phyloP scores from a whole-genome alignment of 257 asterid genomes.

The Solanum ossicruentum region DNA sequence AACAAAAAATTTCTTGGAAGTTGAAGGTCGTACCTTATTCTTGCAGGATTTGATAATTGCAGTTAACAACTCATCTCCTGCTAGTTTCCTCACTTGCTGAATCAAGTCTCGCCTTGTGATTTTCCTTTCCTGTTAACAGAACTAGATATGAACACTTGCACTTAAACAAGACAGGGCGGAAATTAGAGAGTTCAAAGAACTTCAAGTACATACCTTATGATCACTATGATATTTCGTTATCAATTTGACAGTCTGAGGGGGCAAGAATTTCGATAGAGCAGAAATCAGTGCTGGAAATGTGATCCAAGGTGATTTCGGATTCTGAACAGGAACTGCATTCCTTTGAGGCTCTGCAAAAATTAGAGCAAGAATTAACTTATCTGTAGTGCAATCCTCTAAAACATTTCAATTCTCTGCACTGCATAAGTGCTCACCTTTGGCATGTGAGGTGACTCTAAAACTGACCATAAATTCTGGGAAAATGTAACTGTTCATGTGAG shows the following conservation, averaged over 20 bases:
- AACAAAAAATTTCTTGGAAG: neutral
- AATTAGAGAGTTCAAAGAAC: neutral
- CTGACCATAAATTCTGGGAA: slow-evolving; percentile 20
- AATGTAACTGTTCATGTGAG: slow-evolving; percentile 11
- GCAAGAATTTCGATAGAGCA: slow-evolving; percentile 12
- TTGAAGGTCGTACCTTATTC: slow-evolving; percentile 5
- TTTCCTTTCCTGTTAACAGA: slow-evolving; percentile 11
- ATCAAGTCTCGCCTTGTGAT: slow-evolving; percentile 17
- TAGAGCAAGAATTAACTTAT: neutral
- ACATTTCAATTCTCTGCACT: neutral
- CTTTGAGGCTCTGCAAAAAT: neutral
- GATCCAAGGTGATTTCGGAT: slow-evolving; percentile 29
- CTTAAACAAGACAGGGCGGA: neutral
- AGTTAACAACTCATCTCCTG: slow-evolving; percentile 17
- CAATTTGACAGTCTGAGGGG: slow-evolving; percentile 5
- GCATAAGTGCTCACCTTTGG: neutral
- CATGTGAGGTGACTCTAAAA: slow-evolving; percentile 2
- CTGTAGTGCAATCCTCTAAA: neutral
- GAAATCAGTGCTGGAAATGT: slow-evolving; percentile 16
- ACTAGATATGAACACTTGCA: neutral
- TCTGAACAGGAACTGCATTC: neutral
- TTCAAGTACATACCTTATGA: slow-evolving; percentile 2
- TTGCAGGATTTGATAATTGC: slow-evolving; percentile 14
- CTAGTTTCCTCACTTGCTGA: slow-evolving; percentile 10
- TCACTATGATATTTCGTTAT: slow-evolving; percentile 11